Conservation (phyloP, 805 yeast genomes). For the Candida verbasci region DNA sequence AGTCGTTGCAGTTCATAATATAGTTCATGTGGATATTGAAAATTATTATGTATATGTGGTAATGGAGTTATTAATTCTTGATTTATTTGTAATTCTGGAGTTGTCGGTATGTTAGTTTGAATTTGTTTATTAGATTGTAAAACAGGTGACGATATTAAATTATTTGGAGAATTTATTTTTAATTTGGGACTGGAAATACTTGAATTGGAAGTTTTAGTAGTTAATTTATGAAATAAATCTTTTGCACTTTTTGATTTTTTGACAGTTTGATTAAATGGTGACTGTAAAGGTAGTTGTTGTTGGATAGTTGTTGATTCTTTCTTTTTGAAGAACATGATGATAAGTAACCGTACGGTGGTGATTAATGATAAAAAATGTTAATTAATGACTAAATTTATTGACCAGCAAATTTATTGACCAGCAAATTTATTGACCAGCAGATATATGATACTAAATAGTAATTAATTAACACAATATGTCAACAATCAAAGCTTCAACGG, state of each 20-base stretch:
- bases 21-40: background rate
- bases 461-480: too few relatives aligned
- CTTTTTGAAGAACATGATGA: conserved; percentile 6
- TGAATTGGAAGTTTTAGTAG: background rate
- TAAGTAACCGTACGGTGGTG: background rate
- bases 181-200: background rate
- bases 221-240: conserved; percentile 4
- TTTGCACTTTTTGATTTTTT: conserved; percentile 6
- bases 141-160: background rate
- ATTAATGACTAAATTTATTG: too few relatives aligned
- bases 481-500: too few relatives aligned
- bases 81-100: background rate
- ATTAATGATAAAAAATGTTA: too few relatives aligned
- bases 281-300: background rate
- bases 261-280: background rate
- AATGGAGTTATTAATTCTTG: too few relatives aligned
- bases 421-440: too few relatives aligned
- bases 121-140: background rate
- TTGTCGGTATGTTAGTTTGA: too few relatives aligned
- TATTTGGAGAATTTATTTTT: background rate
- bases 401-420: too few relatives aligned
- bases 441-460: too few relatives aligned
- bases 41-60: background rate
- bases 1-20: conserved; percentile 1
- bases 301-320: background rate